Percentiles rank a stretch among this genome's conserved stretches.
Conservation (phyloP, 768 basidiomycete species). For the Serendipita sp. region DNA sequence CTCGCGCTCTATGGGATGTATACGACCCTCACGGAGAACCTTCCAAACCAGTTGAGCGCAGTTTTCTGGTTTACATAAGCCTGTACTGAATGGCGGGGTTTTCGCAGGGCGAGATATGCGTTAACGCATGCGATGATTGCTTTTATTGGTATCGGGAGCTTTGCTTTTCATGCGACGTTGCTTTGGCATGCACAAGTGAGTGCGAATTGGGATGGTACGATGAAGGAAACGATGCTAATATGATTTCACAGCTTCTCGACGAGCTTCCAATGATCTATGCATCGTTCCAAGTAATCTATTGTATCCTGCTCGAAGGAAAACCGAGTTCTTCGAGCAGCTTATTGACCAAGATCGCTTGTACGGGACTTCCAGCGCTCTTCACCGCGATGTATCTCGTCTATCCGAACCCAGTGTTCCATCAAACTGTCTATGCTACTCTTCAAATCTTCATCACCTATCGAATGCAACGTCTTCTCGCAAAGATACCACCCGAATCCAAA, state of each 20-base stretch:
- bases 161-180: conserved; percentile 65
- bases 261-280: conserved; percentile 52
- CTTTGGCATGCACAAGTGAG: conserved; percentile 48
- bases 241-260: conserved; percentile 35
- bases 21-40: conserved; percentile 18
- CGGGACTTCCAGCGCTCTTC: neutral
- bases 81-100: neutral
- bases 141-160: conserved; percentile 60
- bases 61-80: neutral
- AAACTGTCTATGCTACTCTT: conserved; percentile 51
- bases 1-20: conserved; percentile 36
- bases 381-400: conserved; percentile 24
- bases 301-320: neutral
- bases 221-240: neutral
- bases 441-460: conserved; percentile 35
- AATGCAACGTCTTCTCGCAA: conserved; percentile 34
- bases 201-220: neutral
- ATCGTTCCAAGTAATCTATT: conserved; percentile 1
- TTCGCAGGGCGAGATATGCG: neutral
- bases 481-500: conserved; percentile 18
- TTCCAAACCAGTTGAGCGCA: conserved; percentile 25
- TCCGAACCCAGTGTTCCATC: conserved; percentile 69
- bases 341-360: neutral
- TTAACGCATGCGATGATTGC: conserved; percentile 24
- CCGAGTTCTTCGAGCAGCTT: neutral